Evolutionary conservation across 306 rosid species (phyloP).

Genomic region (Hylodesmum podocarpum): DNA sequence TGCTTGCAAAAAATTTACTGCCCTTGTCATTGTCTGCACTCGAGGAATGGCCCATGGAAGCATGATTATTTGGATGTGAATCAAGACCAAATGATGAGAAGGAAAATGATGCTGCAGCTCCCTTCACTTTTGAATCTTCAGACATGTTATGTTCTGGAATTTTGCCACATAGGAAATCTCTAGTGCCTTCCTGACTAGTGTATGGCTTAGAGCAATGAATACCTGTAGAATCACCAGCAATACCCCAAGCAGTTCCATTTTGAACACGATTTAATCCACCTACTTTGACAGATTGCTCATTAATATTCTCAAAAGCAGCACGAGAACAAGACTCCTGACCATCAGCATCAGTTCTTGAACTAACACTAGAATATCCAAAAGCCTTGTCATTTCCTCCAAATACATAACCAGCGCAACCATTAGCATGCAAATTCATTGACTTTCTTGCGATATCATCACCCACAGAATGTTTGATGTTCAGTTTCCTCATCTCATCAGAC

Average conservation of each 20-base stretch:
- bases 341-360: constrained; percentile 32
- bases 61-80: constrained; percentile 30
- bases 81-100: constrained; percentile 40
- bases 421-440: constrained; percentile 28
- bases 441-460: constrained; percentile 18
- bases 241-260: constrained; percentile 36
- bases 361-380: constrained; percentile 22
- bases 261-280: constrained; percentile 19
- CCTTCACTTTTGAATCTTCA: constrained; percentile 40
- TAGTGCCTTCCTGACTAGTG: constrained; percentile 32
- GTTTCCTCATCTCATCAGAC: constrained; percentile 59
- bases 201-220: constrained; percentile 41
- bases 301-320: constrained; percentile 30
- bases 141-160: constrained; percentile 32
- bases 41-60: constrained; percentile 30
- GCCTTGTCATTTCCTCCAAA: constrained; percentile 36
- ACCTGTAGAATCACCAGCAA: constrained; percentile 30
- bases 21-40: constrained; percentile 31
- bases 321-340: constrained; percentile 29
- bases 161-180: constrained; percentile 34
- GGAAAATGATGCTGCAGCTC: constrained; percentile 39
- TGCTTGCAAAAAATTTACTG: constrained; percentile 30
- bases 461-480: constrained; percentile 55
- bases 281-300: constrained; percentile 33
- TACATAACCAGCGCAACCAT: constrained; percentile 33